Evolutionary conservation across 2,329 filamentous ascomycete species (phyloP).

Genomic region (Fusarium domesticum): DNA sequence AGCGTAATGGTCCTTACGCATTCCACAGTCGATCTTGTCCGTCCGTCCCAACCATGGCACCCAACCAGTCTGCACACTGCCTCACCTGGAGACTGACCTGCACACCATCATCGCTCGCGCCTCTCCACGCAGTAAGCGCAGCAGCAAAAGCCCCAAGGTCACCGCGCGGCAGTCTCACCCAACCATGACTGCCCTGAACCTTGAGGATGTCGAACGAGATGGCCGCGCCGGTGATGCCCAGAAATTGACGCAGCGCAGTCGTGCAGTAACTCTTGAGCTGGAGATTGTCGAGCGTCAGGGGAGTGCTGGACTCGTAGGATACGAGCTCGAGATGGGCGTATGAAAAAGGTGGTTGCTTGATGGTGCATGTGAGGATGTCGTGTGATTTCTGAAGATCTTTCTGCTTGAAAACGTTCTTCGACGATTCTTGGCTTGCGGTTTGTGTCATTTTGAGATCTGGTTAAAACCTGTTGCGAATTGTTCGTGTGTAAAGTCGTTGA

Average conservation of each 20-base stretch:
- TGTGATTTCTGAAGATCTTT: constrained; percentile 40
- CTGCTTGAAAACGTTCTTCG: constrained; percentile 31
- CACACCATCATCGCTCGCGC: constrained; percentile 40
- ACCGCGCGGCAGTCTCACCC: constrained; percentile 61
- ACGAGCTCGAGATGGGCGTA: constrained; percentile 56
- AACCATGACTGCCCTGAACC: constrained; percentile 52
- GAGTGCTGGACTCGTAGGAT: constrained; percentile 26
- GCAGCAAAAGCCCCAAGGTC: constrained; percentile 61
- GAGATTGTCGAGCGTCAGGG: constrained; percentile 53
- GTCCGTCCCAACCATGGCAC: constrained; percentile 52
- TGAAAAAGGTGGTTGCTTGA: constrained; percentile 51
- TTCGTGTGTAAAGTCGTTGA: too few species aligned
- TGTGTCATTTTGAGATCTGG: constrained; percentile 25
- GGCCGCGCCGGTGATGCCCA: constrained; percentile 65
- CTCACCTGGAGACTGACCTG: constrained; percentile 53
- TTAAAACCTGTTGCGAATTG: too few species aligned
- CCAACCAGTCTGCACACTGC: constrained; percentile 63
- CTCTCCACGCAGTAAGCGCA: constrained; percentile 64
- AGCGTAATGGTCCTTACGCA: constrained; percentile 30
- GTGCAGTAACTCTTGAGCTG: constrained; percentile 62
- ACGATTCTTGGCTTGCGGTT: constrained; percentile 11
- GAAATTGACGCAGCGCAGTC: constrained; percentile 62
- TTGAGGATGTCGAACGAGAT: constrained; percentile 70
- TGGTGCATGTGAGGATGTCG: constrained; percentile 50
- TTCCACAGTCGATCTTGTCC: constrained; percentile 47